Conservation (phyloP, 345 rosid genomes). For the Eucalyptus camaldulensis region DNA sequence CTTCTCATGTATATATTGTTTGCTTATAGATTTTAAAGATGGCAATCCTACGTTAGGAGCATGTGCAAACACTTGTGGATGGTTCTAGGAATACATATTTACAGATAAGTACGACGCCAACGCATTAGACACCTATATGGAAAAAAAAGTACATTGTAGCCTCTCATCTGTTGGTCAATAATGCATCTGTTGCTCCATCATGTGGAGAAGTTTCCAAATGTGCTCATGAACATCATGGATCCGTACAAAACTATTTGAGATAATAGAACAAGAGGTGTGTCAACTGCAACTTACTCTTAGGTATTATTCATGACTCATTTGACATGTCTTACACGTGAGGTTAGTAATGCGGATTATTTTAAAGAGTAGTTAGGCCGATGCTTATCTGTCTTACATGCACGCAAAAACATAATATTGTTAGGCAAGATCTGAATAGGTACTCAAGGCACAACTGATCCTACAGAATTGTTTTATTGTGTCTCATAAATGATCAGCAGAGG, state of each 20-base stretch:
- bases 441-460: not conserved
- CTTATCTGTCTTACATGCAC: not conserved
- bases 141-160: not conserved
- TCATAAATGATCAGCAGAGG: not conserved
- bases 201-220: not conserved
- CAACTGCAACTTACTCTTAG: not conserved
- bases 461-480: not conserved
- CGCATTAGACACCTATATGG: not conserved
- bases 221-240: not conserved
- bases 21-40: not conserved
- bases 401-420: not conserved
- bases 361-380: not conserved
- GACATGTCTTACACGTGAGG: not conserved
- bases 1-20: not conserved
- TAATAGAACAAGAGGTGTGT: not conserved
- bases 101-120: not conserved
- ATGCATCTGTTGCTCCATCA: not conserved
- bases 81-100: not conserved
- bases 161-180: not conserved
- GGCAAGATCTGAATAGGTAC: not conserved
- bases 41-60: not conserved
- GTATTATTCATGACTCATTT: not conserved
- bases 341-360: not conserved
- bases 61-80: not conserved
- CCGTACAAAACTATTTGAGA: not conserved